These are phyloP conservation scores for Gnetum montanum DNA, from an alignment of 75 land plant genomes.

Conservation along the genomic window DNA sequence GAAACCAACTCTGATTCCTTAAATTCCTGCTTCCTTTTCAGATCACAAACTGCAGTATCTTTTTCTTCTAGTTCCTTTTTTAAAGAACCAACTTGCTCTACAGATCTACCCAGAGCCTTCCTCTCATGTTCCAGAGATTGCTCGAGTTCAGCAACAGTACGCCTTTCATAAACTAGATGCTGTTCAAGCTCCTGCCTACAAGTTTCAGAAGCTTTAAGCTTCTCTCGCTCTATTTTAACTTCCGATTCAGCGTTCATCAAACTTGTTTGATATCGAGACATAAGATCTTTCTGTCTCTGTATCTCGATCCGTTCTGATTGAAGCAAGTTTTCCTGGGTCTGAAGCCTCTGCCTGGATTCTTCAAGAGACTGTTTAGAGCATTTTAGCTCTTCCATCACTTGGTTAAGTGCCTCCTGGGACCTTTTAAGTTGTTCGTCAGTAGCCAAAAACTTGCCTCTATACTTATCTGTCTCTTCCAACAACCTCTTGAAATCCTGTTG, in stretches of 20 bases:
- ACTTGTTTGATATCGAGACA: conserved; percentile 26
- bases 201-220: conserved; percentile 25
- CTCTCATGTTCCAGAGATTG: conserved; percentile 38
- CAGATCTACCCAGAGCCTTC: conserved; percentile 24
- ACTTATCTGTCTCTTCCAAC: conserved; percentile 29
- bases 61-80: conserved; percentile 50
- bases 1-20: conserved; percentile 72
- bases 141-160: conserved; percentile 25
- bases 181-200: conserved; percentile 42
- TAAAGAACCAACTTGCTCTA: conserved; percentile 25
- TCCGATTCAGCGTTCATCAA: conserved; percentile 44
- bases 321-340: conserved; percentile 40
- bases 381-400: conserved; percentile 58
- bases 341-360: conserved; percentile 28
- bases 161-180: conserved; percentile 36
- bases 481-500: conserved; percentile 49
- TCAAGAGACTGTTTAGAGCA: conserved; percentile 50
- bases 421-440: conserved; percentile 40
- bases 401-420: conserved; percentile 42
- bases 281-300: conserved; percentile 28
- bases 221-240: conserved; percentile 47
- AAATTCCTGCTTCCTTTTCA: conserved; percentile 34
- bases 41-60: conserved; percentile 23
- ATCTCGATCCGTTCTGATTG: conserved; percentile 43
- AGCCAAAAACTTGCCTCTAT: conserved; percentile 18